Evolutionary conservation across 1,284 basidiomycete genomes (phyloP).

Genomic region (Sutorius eximius): DNA sequence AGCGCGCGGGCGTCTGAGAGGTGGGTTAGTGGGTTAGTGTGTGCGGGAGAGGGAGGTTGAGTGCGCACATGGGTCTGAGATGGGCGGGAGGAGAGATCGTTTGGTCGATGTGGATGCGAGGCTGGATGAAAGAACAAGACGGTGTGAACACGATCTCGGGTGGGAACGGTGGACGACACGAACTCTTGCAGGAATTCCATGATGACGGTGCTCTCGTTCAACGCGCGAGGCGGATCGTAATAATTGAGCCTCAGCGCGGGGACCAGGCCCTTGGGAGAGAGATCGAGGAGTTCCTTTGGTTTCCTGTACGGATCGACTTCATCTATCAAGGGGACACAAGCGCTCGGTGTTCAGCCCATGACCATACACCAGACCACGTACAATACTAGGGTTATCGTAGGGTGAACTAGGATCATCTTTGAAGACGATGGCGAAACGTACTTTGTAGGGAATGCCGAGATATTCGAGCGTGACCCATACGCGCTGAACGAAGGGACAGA

Average conservation of each 20-base stretch:
- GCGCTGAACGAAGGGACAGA: conserved; percentile 49
- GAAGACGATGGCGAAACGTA: conserved; percentile 6
- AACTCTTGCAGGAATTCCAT: conserved; percentile 75
- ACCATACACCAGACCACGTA: conserved; percentile 8
- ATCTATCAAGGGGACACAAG: conserved; percentile 39
- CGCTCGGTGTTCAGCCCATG: neutral
- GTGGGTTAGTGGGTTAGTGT: neutral
- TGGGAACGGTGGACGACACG: neutral
- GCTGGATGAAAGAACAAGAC: conserved; percentile 30
- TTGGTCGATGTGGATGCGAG: conserved; percentile 46
- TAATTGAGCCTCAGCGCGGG: conserved; percentile 63
- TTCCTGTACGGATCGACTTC: conserved; percentile 85
- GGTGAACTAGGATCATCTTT: neutral
- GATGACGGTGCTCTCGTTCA: conserved; percentile 73
- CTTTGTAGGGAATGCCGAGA: conserved; percentile 39
- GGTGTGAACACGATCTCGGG: neutral
- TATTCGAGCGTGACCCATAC: conserved; percentile 45
- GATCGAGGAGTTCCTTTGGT: conserved; percentile 71
- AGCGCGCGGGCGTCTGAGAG: conserved; percentile 58
- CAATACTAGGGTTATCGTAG: conserved; percentile 34
- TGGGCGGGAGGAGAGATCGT: conserved; percentile 56
- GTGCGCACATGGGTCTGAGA: conserved; percentile 58
- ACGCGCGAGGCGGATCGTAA: conserved; percentile 50
- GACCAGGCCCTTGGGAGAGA: conserved; percentile 79
- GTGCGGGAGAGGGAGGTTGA: neutral